phyloP scores from a whole-genome alignment of 2,329 filamentous ascomycete genomes.

The Dactylellina haptotyla region DNA sequence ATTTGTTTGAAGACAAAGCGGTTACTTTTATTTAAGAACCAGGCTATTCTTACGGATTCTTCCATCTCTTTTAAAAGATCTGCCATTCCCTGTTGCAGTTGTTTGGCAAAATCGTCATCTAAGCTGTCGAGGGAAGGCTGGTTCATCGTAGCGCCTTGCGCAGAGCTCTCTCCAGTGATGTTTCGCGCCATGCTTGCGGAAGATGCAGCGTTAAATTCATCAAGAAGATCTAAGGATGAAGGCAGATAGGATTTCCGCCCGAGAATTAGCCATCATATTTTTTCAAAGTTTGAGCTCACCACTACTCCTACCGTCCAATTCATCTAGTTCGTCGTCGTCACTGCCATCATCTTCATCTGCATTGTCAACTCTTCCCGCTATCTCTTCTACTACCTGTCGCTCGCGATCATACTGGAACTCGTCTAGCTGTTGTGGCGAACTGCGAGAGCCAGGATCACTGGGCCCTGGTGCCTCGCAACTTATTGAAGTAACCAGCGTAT shows the following conservation, averaged over 20 bases:
- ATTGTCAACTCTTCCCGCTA: not conserved
- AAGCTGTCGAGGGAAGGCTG: slow-evolving; percentile 64
- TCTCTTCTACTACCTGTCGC: not conserved
- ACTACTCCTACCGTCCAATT: slow-evolving; percentile 79
- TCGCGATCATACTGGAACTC: not conserved
- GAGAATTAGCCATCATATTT: too few species aligned
- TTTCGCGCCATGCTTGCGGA: slow-evolving; percentile 28
- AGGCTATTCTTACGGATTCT: slow-evolving; percentile 65
- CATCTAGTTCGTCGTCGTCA: slow-evolving; percentile 90
- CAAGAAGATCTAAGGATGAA: slow-evolving; percentile 77
- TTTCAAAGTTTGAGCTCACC: not conserved
- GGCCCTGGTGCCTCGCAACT: too few species aligned
- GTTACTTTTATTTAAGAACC: not conserved
- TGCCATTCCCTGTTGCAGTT: slow-evolving; percentile 91
- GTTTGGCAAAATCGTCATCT: slow-evolving; percentile 83
- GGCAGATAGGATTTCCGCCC: not conserved
- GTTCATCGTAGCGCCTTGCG: slow-evolving; percentile 46
- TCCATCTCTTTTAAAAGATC: slow-evolving; percentile 79
- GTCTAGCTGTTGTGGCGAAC: too few species aligned
- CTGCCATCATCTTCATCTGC: slow-evolving; percentile 79
- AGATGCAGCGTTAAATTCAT: slow-evolving; percentile 73
- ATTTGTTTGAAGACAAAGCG: slow-evolving; percentile 7
- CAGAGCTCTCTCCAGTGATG: slow-evolving; percentile 27
- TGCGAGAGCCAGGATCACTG: too few species aligned
- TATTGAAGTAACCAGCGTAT: too few species aligned